Conservation (phyloP, 345 rosid genomes). For the Barbarea vulgaris region DNA sequence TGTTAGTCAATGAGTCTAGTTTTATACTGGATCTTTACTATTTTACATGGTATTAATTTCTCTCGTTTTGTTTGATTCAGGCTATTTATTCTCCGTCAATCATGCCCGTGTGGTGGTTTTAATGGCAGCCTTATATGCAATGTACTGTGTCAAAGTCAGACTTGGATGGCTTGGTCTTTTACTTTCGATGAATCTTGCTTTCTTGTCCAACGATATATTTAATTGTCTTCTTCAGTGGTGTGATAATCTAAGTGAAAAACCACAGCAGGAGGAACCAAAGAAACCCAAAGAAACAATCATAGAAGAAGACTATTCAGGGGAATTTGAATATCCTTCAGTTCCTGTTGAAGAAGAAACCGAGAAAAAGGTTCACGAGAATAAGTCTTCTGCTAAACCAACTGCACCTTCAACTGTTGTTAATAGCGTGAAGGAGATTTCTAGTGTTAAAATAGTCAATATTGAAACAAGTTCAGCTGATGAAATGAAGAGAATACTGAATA, state of each 20-base stretch:
- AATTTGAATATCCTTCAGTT: conserved; percentile 58
- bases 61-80: conserved; percentile 48
- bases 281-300: conserved; percentile 52
- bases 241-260: conserved; percentile 69
- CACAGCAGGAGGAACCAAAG: conserved; percentile 62
- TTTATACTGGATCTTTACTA: background rate
- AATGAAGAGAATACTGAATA: conserved; percentile 81
- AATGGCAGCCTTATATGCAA: conserved; percentile 64
- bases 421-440: conserved; percentile 52
- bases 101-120: conserved; percentile 92
- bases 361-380: conserved; percentile 56
- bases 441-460: conserved; percentile 52
- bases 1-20: background rate
- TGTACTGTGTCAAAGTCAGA: conserved; percentile 84
- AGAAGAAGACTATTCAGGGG: conserved; percentile 71
- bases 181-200: conserved; percentile 83
- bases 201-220: conserved; percentile 81
- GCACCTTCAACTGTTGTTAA: conserved; percentile 53
- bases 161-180: conserved; percentile 95
- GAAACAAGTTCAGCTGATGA: conserved; percentile 69
- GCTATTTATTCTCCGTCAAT: conserved; percentile 89
- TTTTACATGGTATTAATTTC: conserved; percentile 11
- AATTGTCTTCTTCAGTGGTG: conserved; percentile 75
- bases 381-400: conserved; percentile 63
- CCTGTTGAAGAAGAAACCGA: conserved; percentile 55